phyloP scores from a whole-genome alignment of 2,329 filamentous ascomycete genomes.

The Beauveria brongniartii region DNA sequence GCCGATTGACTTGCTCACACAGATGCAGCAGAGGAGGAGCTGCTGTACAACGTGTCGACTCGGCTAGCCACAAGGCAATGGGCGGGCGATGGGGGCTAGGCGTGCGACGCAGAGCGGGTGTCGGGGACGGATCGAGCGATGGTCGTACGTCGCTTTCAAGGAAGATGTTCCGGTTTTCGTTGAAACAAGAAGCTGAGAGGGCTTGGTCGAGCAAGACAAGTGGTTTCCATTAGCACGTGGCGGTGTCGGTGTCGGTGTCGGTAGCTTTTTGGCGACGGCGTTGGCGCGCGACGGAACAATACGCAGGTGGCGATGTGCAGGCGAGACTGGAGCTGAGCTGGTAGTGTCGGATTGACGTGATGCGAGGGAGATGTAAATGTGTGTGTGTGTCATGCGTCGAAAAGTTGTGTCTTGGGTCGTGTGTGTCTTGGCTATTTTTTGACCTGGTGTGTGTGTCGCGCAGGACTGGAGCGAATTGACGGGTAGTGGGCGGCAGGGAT shows the following conservation, averaged over 20 bases:
- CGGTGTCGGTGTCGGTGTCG: neutral
- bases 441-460: neutral
- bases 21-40: neutral
- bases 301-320: neutral
- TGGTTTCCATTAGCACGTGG: constrained; percentile 1
- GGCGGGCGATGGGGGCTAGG: neutral
- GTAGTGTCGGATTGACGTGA: neutral
- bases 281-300: neutral
- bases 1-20: neutral
- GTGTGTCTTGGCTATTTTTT: constrained; percentile 1
- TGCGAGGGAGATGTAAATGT: neutral
- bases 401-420: neutral
- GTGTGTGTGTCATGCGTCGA: neutral
- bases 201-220: neutral
- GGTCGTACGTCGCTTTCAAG: neutral
- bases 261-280: neutral
- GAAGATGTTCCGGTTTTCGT: neutral
- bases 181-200: neutral
- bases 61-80: neutral
- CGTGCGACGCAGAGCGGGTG: neutral
- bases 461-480: neutral
- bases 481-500: neutral
- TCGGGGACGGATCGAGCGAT: neutral
- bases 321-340: neutral
- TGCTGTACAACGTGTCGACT: constrained; percentile 3